Base-by-base conservation (phyloP, 2,329 filamentous ascomycete species). In the Aureobasidium namibiae region DNA sequence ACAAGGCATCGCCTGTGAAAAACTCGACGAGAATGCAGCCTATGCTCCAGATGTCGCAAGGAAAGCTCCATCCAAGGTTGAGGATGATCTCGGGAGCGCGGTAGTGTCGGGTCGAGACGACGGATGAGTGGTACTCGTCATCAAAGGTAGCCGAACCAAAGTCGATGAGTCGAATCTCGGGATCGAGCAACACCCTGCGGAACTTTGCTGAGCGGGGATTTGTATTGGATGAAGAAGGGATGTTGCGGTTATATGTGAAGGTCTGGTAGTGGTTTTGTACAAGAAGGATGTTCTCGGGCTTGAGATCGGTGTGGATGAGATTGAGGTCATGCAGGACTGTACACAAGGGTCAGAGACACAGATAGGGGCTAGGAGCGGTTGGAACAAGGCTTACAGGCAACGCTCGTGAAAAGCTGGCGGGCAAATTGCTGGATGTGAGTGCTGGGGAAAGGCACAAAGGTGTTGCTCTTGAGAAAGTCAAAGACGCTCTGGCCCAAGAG, bases 401-500 rank as follows among this genome's bases (percentile, higher is more conserved):
- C 95, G 68, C 92, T 97, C n/a, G 92, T 97, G 62, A 99, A 89
- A 16, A 99, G 79, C 71, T 99, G 94, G 52, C 92, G 85, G 49
- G 94, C 94, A 78, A 99, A 97, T 71, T 84, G 92, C 73, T 97
- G 94, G 61, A 99, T 99, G 74, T 99, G 94, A 65, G 92, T 96
- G 78, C 95, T 97, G 13, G 94, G 94, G 69, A 99, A 99, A 0
- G 94, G 94, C 18, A 96, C 91, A 70, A 99, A 99, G 64, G 84
- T 83, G 70, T 97, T 97, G 68, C 87, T 86, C 77, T 99, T 99
- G 49, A 99, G 80, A 67, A 99, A 99, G 75, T 99, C 94, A 71
- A 99, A 99, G 56, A 99, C 92, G 67, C 92, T 97, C 70, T 96
- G 92, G 49, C 92, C 92, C 33, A 97, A 82, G 16, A 88, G 75